Percentiles rank a stretch among this genome's conserved stretches.
phyloP scores from a whole-genome alignment of 2,329 filamentous ascomycete genomes.

The Sporothrix protearum region DNA sequence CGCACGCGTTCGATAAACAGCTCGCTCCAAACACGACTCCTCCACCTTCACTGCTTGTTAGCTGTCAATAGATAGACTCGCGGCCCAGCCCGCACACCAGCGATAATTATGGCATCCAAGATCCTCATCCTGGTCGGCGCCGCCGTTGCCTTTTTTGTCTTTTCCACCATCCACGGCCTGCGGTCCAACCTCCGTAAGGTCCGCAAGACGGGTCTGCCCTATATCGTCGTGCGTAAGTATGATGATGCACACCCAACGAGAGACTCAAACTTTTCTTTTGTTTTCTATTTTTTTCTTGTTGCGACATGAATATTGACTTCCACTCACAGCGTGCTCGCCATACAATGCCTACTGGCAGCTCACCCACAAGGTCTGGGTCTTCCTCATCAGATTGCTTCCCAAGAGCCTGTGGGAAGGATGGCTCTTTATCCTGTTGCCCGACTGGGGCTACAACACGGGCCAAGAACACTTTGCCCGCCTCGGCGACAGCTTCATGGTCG shows the following conservation, averaged over 20 bases:
- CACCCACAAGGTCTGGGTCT: slow-evolving; percentile 52
- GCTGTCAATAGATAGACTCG: background rate
- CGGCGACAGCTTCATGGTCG: slow-evolving; percentile 60
- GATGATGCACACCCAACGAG: background rate
- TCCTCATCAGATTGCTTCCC: slow-evolving; percentile 55
- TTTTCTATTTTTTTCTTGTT: too few relatives aligned
- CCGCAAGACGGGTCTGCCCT: slow-evolving; percentile 50
- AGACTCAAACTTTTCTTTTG: too few relatives aligned
- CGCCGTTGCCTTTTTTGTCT: background rate
- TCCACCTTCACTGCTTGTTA: background rate
- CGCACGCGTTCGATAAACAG: background rate
- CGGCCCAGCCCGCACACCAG: background rate
- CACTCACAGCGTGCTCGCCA: slow-evolving; percentile 44
- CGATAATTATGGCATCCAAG: slow-evolving; percentile 6
- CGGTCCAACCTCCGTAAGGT: slow-evolving; percentile 48
- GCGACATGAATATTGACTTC: slow-evolving; percentile 6
- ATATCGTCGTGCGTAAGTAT: slow-evolving; percentile 52
- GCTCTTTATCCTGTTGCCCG: slow-evolving; percentile 54
- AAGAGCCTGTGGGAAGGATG: slow-evolving; percentile 53
- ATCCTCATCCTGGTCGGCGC: background rate
- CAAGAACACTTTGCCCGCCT: slow-evolving; percentile 56
- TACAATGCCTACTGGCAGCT: slow-evolving; percentile 56
- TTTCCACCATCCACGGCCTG: slow-evolving; percentile 35
- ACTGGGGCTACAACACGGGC: slow-evolving; percentile 57
- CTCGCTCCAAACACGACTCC: background rate